Base-by-base conservation (phyloP, 257 asterid genomes). In the Nicotiana noctiflora region DNA sequence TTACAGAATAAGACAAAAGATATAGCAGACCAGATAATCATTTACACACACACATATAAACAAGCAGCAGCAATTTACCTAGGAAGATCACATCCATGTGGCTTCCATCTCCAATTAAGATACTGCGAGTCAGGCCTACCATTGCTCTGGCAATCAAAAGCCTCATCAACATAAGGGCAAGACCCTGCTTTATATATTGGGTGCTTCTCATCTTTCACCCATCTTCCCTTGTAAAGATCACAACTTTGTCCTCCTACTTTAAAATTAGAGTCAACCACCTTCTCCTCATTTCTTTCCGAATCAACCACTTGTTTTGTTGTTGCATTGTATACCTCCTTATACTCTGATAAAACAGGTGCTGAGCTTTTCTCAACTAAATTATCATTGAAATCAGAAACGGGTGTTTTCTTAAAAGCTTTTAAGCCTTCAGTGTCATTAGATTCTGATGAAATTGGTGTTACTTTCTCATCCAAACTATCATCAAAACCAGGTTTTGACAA, bases 101-200 rank as follows among this genome's bases (percentile, higher is more conserved):
- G 99, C 75, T 90, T 90, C 99, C 99, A 96, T 85, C 92, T 88
- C 98, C 97, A 94, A 32, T 93, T 90, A 34, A 91, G 79, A 81
- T 96, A 96, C 17, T 81, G 91, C 25, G 89, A 89, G 40, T 96
- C 99, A 7, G 91, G 94, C 89, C 99, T 91, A 32, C 99, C 99
- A 63, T 96, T 96, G 60, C 80, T 82, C 86, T 90, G 97, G 55
- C 99, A 96, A 85, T 92, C 94, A 80, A 87, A 95, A 81, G 87
- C 99, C 60, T 91, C 99, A 68, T 96, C 97, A 8, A 96, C 98
- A 61, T 90, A 94, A 4, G 98, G 98, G 82, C 99, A 95, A 84
- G 94, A 84, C 37, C 97, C 95, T 4, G 94, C 90, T 4, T 32
- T 76, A 82, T 93, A 95, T 67, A 92, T 85, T 18, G 99, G 98